A percentile compares a stretch with the other conserved stretches of the same genome.
Conservation (phyloP, 2,329 filamentous ascomycete species). For the Diaporthe sp. region DNA sequence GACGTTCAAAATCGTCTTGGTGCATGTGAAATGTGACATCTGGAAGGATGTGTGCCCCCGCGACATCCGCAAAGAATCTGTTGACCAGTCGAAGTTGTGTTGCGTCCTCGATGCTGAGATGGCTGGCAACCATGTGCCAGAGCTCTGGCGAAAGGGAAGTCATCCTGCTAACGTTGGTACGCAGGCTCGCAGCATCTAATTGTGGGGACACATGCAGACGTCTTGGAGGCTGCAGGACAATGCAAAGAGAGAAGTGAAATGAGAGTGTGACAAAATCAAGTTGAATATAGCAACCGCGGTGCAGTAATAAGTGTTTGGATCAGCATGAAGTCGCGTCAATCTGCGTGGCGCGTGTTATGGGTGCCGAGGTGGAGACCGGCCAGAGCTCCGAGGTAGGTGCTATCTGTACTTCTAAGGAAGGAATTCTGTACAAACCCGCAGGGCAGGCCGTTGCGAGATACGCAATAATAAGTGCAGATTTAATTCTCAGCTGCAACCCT, state of each 20-base stretch:
- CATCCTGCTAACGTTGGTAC: not conserved
- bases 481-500: not conserved
- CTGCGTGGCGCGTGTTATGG: not conserved
- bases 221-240: not conserved
- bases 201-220: no score
- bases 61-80: constrained; percentile 4
- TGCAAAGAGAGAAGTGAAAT: no score
- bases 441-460: not conserved
- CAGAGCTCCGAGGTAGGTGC: not conserved
- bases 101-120: constrained; percentile 4
- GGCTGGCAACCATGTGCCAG: constrained; percentile 2
- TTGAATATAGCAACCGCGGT: not conserved
- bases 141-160: not conserved
- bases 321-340: not conserved
- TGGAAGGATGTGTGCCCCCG: not conserved
- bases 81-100: not conserved
- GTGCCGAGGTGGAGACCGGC: not conserved
- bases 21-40: not conserved
- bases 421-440: not conserved
- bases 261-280: no score
- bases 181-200: not conserved
- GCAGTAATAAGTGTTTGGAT: not conserved
- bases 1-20: not conserved
- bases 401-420: not conserved
- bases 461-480: not conserved